Evolutionary conservation across 164 flowering plant genomes (phyloP), one percentile per base, ranked within the genome.

Genomic region (Paratinospora sagittata): DNA sequence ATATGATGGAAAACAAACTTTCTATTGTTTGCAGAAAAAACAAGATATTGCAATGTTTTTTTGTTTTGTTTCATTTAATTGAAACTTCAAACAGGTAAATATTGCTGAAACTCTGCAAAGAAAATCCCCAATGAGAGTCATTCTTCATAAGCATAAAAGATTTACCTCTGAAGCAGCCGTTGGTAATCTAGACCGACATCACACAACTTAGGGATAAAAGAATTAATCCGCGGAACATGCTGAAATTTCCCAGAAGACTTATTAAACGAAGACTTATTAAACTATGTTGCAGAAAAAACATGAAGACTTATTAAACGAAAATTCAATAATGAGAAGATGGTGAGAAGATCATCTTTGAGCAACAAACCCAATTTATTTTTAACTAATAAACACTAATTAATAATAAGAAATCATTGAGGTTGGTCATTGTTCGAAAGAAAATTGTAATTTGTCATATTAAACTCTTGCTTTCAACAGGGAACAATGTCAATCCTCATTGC

Each of bases 131-230:
- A 66, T 33, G 27, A 26, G n/a, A 61, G 11, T 8, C 8, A 55
- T 19, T n/a, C 17, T n/a, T 43, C 0, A 43, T 43, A 43, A 12
- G 14, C 1, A 36, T 39, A 19, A 76, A 26, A 65, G 63, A 62
- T 71, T 77, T 82, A 92, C 97, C 98, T 89, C 77, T 92, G 89
- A n/a, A 84, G 86, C 72, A 92, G 82, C 72, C 98, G 84, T 67
- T 90, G 92, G 80, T 92, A 85, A 80, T 92, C 98, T 81, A 89
- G 72, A 79, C 82, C 82, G 43, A 94, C 88, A 82, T 89, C 94
- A 70, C 76, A 84, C 33, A 83, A 36, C 77, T 77, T 86, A 58
- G 98, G 98, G 67, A 92, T 83, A 78, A 70, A 87, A 34, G 88
- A 69, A 76, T 92, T 92, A 78, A 92, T 88, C 70, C 87, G 79